Percentiles rank a stretch among this genome's conserved stretches.
Conservation (phyloP, 116 monocot genomes). For the Zostera marina region DNA sequence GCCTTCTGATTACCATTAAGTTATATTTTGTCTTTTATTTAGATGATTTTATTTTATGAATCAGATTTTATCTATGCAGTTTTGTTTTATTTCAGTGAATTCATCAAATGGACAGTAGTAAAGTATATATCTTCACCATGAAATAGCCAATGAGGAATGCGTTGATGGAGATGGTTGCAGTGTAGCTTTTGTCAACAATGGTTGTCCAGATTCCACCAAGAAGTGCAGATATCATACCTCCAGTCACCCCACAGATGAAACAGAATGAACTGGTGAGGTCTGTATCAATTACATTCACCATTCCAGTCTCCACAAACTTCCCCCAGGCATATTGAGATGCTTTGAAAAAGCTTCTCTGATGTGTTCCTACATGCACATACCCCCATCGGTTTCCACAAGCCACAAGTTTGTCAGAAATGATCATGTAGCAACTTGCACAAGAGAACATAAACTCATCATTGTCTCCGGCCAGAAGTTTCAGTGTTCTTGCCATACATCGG, state of each 20-base stretch:
- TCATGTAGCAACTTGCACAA: constrained; percentile 30
- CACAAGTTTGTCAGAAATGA: constrained; percentile 29
- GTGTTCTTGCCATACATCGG: constrained; percentile 27
- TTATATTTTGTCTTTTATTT: neutral
- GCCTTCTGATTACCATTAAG: neutral
- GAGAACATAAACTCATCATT: constrained; percentile 73
- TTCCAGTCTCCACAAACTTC: constrained; percentile 25
- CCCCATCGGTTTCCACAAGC: constrained; percentile 52
- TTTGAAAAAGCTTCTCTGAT: constrained; percentile 22
- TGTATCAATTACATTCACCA: constrained; percentile 30
- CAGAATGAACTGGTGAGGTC: constrained; percentile 64
- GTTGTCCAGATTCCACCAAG: constrained; percentile 31
- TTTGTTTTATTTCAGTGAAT: too few relatives aligned
- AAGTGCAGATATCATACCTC: constrained; percentile 30
- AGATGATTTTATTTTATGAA: neutral
- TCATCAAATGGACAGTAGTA: too few relatives aligned
- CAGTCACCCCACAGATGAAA: constrained; percentile 34
- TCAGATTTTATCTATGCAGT: neutral
- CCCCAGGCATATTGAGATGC: constrained; percentile 49
- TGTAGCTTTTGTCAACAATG: constrained; percentile 13
- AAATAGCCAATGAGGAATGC: constrained; percentile 62
- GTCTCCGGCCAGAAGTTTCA: constrained; percentile 17
- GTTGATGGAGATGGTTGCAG: constrained; percentile 14
- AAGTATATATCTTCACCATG: constrained; percentile 18
- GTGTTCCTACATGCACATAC: constrained; percentile 38